A percentile compares a stretch with the other conserved stretches of the same genome.
Evolutionary conservation across 75 land plant species (phyloP).

Genomic region (Cunninghamia lanceolata): DNA sequence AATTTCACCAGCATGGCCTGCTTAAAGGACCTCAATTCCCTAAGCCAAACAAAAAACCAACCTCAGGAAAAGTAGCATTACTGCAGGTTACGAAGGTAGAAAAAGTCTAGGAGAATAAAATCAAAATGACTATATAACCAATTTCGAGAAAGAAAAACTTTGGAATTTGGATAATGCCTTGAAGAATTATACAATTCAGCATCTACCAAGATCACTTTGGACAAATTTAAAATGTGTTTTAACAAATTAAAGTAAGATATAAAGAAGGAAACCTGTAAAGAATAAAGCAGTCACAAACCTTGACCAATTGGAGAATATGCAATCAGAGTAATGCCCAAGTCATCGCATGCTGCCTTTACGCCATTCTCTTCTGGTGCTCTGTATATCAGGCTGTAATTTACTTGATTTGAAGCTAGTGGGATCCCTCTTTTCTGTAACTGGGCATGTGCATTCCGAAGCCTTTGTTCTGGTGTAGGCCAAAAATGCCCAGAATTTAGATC

Average conservation of each 20-base stretch:
- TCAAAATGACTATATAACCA: background rate
- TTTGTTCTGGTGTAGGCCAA: conserved; percentile 47
- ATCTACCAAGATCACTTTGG: background rate
- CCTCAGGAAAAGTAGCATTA: too few relatives aligned
- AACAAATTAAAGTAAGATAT: background rate
- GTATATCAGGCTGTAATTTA: conserved; percentile 91
- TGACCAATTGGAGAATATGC: conserved; percentile 95
- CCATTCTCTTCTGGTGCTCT: conserved; percentile 86
- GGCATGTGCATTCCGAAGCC: conserved; percentile 74
- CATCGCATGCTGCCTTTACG: conserved; percentile 94
- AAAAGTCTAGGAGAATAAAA: too few relatives aligned
- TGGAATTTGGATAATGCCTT: background rate
- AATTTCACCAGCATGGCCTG: too few relatives aligned
- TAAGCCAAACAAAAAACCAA: too few relatives aligned
- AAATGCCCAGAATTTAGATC: background rate
- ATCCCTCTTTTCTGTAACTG: conserved; percentile 82
- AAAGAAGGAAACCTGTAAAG: background rate
- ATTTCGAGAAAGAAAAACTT: background rate
- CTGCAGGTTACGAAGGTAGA: background rate
- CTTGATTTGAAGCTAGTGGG: conserved; percentile 93
- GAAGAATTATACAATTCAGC: background rate
- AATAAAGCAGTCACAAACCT: conserved; percentile 30
- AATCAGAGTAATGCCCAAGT: conserved; percentile 86
- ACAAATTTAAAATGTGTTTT: background rate
- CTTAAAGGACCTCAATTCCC: too few relatives aligned